Evolutionary conservation across 106 monocot genomes (phyloP).

Genomic region (Apostasia shenzhenica): DNA sequence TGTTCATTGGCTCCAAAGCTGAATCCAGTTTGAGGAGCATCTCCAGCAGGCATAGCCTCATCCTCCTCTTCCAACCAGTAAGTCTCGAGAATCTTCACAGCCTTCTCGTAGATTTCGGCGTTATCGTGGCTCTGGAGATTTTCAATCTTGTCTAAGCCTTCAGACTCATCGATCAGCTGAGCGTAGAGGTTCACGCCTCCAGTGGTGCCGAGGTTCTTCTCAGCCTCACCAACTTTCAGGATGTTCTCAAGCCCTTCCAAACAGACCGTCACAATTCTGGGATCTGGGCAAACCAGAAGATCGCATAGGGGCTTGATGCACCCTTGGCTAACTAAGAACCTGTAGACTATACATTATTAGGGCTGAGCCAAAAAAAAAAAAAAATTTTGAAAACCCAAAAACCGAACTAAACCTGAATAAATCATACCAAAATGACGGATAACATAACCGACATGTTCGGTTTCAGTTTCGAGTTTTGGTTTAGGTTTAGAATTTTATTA

Average conservation of each 20-base stretch:
- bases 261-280: slow-evolving; percentile 35
- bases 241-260: slow-evolving; percentile 45
- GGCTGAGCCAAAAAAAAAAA: neutral
- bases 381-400: neutral
- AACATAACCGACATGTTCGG: neutral
- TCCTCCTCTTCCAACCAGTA: slow-evolving; percentile 46
- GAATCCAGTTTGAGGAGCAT: slow-evolving; percentile 3
- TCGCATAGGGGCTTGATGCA: slow-evolving; percentile 41
- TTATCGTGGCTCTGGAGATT: slow-evolving; percentile 48
- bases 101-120: slow-evolving; percentile 40
- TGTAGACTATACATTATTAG: neutral
- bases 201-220: slow-evolving; percentile 20
- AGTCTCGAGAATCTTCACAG: slow-evolving; percentile 37
- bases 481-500: neutral
- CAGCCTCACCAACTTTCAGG: slow-evolving; percentile 31
- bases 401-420: neutral
- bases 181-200: slow-evolving; percentile 26
- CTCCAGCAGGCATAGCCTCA: slow-evolving; percentile 12
- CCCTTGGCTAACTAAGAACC: slow-evolving; percentile 29
- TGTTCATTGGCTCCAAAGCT: slow-evolving; percentile 6
- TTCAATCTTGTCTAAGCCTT: slow-evolving; percentile 42
- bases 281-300: slow-evolving; percentile 40
- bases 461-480: neutral
- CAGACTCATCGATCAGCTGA: slow-evolving; percentile 30
- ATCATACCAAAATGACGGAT: neutral